Evolutionary conservation across 139 green algal genomes (phyloP).

Genomic region (Axilococcus clingmanii): DNA sequence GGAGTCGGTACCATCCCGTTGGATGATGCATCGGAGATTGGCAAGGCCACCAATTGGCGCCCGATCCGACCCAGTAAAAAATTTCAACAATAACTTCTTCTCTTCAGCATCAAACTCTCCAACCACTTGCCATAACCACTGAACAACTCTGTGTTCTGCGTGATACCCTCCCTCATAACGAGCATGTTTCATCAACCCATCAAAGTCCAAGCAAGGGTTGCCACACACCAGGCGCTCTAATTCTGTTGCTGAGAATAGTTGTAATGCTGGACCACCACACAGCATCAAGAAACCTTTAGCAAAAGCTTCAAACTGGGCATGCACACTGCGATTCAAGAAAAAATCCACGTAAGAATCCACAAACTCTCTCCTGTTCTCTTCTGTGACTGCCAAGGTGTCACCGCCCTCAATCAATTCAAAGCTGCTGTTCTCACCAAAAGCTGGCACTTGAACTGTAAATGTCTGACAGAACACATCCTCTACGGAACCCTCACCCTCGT

Average conservation of each 20-base stretch:
- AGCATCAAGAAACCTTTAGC: slow-evolving; percentile 74
- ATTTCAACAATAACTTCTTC: slow-evolving; percentile 80
- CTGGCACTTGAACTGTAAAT: slow-evolving; percentile 63
- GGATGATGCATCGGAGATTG: slow-evolving; percentile 70
- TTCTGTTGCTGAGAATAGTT: slow-evolving; percentile 83
- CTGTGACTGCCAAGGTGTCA: slow-evolving; percentile 61
- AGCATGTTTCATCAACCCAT: slow-evolving; percentile 57
- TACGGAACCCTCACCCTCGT: slow-evolving; percentile 43
- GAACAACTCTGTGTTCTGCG: slow-evolving; percentile 29
- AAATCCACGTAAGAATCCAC: slow-evolving; percentile 71
- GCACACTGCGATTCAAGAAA: slow-evolving; percentile 54
- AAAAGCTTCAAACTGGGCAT: slow-evolving; percentile 72
- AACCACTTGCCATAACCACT: slow-evolving; percentile 79
- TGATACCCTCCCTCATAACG: slow-evolving; percentile 84
- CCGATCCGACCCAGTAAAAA: slow-evolving; percentile 78
- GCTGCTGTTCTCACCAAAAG: slow-evolving; percentile 45
- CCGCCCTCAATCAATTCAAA: slow-evolving; percentile 50
- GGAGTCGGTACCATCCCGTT: slow-evolving; percentile 66
- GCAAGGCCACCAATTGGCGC: slow-evolving; percentile 81
- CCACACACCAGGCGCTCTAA: slow-evolving; percentile 83
- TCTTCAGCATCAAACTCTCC: slow-evolving; percentile 35
- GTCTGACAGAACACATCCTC: slow-evolving; percentile 77
- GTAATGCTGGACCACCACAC: slow-evolving; percentile 70
- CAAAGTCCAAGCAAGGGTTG: slow-evolving; percentile 85
- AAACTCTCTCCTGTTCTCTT: slow-evolving; percentile 79